Evolutionary conservation across 768 basidiomycete genomes (phyloP).

Genomic region (Coprinellus aureogranulatus): DNA sequence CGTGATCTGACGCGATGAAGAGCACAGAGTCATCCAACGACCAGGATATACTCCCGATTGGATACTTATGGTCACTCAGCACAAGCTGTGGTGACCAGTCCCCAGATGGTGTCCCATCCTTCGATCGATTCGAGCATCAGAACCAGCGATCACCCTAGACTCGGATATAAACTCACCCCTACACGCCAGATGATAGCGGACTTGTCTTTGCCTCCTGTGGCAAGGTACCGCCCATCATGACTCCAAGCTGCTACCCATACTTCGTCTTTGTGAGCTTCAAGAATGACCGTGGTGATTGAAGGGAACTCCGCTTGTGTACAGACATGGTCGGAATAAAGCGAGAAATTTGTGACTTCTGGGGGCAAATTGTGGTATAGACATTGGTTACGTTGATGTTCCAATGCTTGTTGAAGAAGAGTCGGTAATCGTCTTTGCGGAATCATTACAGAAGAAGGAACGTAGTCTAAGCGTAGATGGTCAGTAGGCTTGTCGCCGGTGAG

Average conservation of each 20-base stretch:
- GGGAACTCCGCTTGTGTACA: conserved; percentile 85
- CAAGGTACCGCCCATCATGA: conserved; percentile 79
- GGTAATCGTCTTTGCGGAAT: conserved; percentile 87
- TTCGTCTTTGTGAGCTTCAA: conserved; percentile 86
- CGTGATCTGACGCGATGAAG: conserved; percentile 77
- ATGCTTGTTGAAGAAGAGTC: conserved; percentile 82
- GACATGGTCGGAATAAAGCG: conserved; percentile 84
- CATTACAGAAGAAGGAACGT: conserved; percentile 90
- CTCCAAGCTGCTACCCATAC: conserved; percentile 98
- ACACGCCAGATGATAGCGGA: conserved; percentile 87
- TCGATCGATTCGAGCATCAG: conserved; percentile 23
- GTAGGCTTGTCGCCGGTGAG: not conserved
- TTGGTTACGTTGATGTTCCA: conserved; percentile 69
- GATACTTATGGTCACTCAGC: conserved; percentile 73
- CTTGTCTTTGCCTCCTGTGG: conserved; percentile 86
- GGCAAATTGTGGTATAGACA: conserved; percentile 88
- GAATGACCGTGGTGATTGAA: conserved; percentile 75
- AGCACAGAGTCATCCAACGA: conserved; percentile 84
- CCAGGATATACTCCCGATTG: conserved; percentile 86
- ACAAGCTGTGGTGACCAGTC: conserved; percentile 60
- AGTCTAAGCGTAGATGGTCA: conserved; percentile 46
- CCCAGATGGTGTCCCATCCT: conserved; percentile 38
- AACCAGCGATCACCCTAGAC: conserved; percentile 3
- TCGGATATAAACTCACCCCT: conserved; percentile 51
- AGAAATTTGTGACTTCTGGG: conserved; percentile 55